Evolutionary conservation across 306 rosid species (phyloP).

Genomic region (Luffa acutangula): DNA sequence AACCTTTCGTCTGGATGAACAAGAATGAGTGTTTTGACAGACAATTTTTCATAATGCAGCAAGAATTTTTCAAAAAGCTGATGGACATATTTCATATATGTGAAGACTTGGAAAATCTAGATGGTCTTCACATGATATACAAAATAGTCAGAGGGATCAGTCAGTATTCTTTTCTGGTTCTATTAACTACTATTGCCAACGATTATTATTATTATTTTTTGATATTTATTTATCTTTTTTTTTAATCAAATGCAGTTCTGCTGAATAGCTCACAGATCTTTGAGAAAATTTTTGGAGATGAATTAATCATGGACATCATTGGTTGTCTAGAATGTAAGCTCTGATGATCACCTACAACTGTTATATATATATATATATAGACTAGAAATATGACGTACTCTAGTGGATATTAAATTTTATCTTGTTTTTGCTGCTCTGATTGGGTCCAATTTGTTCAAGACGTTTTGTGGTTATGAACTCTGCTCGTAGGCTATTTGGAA

Average conservation of each 20-base stretch:
- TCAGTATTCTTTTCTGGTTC: conserved; percentile 36
- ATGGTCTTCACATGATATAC: conserved; percentile 83
- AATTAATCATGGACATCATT: conserved; percentile 71
- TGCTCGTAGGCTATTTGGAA: neutral
- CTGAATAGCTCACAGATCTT: conserved; percentile 73
- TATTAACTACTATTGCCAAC: neutral
- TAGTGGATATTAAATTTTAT: neutral
- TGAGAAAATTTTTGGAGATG: conserved; percentile 81
- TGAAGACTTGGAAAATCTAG: conserved; percentile 69
- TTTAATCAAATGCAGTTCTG: conserved; percentile 44
- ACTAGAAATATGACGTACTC: neutral
- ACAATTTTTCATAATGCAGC: conserved; percentile 32
- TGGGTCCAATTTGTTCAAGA: neutral
- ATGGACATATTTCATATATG: conserved; percentile 62
- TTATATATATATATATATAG: neutral
- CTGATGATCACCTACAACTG: neutral
- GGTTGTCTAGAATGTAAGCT: conserved; percentile 94
- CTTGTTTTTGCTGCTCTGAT: neutral
- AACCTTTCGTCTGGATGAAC: neutral
- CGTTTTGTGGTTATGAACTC: neutral
- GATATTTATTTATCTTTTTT: neutral
- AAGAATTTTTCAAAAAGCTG: conserved; percentile 76
- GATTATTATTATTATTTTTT: conserved; percentile 3
- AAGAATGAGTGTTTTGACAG: neutral
- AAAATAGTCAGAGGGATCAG: conserved; percentile 89